Evolutionary conservation across 768 basidiomycete species (phyloP), one percentile per base, ranked within the genome.

Genomic region (Gloeopeniophorella convolvens): DNA sequence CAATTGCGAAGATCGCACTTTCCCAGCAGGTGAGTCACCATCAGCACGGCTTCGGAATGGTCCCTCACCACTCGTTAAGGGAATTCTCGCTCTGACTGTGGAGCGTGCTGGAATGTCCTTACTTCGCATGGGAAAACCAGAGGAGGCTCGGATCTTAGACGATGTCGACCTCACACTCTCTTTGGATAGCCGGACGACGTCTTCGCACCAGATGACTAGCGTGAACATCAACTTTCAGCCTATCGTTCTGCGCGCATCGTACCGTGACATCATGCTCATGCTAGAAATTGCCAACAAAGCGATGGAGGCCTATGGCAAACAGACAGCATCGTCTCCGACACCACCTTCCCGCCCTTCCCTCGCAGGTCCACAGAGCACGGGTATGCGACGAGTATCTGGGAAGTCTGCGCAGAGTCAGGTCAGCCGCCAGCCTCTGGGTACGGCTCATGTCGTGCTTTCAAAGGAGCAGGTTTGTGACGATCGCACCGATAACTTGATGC

Each of bases 161-260:
- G 88, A 97, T 53, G 72, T 96, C 43, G 90, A 96, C 64, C 61
- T 95, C 40, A 88, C 91, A 0, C 73, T 95, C 36, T 85, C 93
- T 8, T 68, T 96, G 50, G 94, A 98, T 66, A 89, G 75, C 55
- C 82, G 89, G n/a, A 67, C 70, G 30, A 76, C 86, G 27, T 75
- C 78, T 0, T 73, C 68, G 11, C 82, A 86, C 44, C 80, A 85
- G 56, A 83, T 83, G 71, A 85, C 85, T 9, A 90, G 74, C 60
- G 84, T 97, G 51, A 93, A 96, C 62, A 63, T 93, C n/a, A 72
- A 76, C 15, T 70, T 81, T 21, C 85, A 89, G 53, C 86, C 93
- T 2, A 77, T 99, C 58, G 78, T 97, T 46, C 85, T 99, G 65
- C 79, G 96, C 21, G 91, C 91, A n/a, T 97, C 95, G 0, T 92